Evolutionary conservation across 2,329 filamentous ascomycete genomes (phyloP).

Genomic region (Penicillium janthinellum): DNA sequence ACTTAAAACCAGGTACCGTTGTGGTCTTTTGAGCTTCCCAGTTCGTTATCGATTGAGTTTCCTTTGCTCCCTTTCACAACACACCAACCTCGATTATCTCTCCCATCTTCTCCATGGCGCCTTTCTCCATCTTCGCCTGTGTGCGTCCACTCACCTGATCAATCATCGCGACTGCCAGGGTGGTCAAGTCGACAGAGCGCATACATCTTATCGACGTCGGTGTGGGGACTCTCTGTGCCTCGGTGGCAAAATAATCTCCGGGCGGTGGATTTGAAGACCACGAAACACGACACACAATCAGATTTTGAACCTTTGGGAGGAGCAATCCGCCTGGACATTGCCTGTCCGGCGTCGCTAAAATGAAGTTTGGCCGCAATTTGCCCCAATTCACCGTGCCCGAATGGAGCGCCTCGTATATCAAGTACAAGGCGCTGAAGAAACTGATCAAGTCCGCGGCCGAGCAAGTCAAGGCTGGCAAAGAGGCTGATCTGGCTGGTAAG

Average conservation of each 20-base stretch:
- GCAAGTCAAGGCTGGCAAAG: slow-evolving; percentile 67
- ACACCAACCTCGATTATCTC: neutral
- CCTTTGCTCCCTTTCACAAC: neutral
- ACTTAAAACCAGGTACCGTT: slow-evolving; percentile 18
- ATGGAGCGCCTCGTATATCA: slow-evolving; percentile 54
- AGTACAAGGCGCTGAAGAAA: slow-evolving; percentile 73
- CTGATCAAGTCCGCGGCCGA: slow-evolving; percentile 79
- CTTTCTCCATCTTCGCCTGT: slow-evolving; percentile 15
- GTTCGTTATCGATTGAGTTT: neutral
- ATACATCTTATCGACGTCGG: neutral
- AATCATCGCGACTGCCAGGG: slow-evolving; percentile 22
- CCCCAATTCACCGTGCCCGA: slow-evolving; percentile 54
- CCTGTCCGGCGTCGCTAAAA: slow-evolving; percentile 28
- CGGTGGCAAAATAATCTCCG: slow-evolving; percentile 6
- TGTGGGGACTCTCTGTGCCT: slow-evolving; percentile 1
- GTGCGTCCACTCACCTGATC: slow-evolving; percentile 30
- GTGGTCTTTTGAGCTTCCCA: slow-evolving; percentile 4
- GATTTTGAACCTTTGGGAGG: neutral
- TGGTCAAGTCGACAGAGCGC: slow-evolving; percentile 1
- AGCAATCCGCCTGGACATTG: neutral
- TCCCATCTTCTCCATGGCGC: slow-evolving; percentile 19
- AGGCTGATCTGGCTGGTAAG: slow-evolving; percentile 89
- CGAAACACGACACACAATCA: neutral
- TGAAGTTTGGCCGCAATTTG: slow-evolving; percentile 56
- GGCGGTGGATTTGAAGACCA: slow-evolving; percentile 1